Evolutionary conservation across 306 rosid genomes (phyloP).

Genomic region (Begonia loranthoides): DNA sequence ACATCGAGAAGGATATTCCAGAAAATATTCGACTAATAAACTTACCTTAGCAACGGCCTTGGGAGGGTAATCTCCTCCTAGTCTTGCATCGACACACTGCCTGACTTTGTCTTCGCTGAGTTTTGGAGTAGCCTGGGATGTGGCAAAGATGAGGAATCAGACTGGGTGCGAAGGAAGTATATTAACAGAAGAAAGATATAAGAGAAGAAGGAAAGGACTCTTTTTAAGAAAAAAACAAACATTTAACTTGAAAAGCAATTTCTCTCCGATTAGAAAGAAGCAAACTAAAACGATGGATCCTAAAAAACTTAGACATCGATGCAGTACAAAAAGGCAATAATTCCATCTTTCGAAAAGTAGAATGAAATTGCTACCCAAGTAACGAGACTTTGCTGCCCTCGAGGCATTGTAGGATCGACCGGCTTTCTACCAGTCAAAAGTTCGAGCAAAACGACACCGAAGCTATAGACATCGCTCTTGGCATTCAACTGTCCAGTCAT

Average conservation of each 20-base stretch:
- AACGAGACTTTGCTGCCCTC: conserved; percentile 87
- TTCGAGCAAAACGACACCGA: conserved; percentile 84
- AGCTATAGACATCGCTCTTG: conserved; percentile 83
- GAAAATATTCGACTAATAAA: no score
- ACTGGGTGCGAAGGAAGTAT: not conserved
- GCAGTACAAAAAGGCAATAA: not conserved
- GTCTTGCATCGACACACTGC: conserved; percentile 53
- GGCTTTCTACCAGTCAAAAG: conserved; percentile 91
- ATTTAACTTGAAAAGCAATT: no score
- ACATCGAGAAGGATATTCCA: no score
- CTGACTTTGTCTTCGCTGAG: conserved; percentile 86
- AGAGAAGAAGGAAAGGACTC: no score
- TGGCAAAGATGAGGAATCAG: conserved; percentile 18
- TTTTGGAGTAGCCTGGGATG: conserved; percentile 78
- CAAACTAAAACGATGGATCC: no score
- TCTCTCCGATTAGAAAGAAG: no score
- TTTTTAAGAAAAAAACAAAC: not conserved
- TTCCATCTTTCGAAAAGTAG: conserved; percentile 5
- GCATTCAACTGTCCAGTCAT: conserved; percentile 96
- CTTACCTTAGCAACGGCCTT: conserved; percentile 8
- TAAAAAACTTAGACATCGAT: no score
- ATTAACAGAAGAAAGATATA: no score
- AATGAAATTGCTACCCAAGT: conserved; percentile 58
- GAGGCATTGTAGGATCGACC: conserved; percentile 83
- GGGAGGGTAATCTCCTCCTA: not conserved